Evolutionary conservation across 257 asterid genomes (phyloP), one percentile per base, ranked within the genome.

Genomic region (Verbena officinalis): DNA sequence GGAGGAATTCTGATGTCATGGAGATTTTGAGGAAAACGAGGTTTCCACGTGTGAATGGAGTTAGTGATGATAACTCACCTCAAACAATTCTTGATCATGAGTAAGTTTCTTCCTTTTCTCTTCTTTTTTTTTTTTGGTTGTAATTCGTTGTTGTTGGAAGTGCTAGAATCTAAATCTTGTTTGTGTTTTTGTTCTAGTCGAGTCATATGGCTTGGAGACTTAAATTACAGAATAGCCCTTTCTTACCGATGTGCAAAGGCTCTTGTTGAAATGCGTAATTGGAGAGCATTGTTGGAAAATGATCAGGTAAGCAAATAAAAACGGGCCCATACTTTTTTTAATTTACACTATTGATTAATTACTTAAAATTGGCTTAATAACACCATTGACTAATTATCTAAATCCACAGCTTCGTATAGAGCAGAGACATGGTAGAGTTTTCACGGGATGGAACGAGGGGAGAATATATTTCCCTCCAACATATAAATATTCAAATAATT

Each of bases 1-100:
- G 99, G 24, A 84, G 99, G 24, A 94, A 94, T 74, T 90, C 98
- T 3, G 99, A 94, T 59, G 99, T 94, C 21, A 80, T 94, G 99
- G 98, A 94, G 67, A 94, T 94, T 72, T 78, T 90, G 78, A 78
- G 90, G 72, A 94, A 94, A 83, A 94, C 99, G 13, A 84, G 98
- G 83, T 94, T 94, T 73, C 98, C 98, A 1, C 83, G 90, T 58
- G 95, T 94, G 74, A 81, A 81, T 40, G 83, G 81, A 48, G 49
- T 61, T 15, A 89, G 85, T 27, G 92, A 87, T 60, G 96, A 84
- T 30, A 83, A 75, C 74, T 83, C 95, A 33, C 99, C 99, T 64
- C 95, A 84, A 77, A 88, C 96, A 46, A 88, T 94, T 68, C 96
- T 82, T n/a, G 99, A 90, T 68, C 99, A 94, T 33, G 96, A 90